These are phyloP conservation scores for Phaeotremella fagi DNA, from an alignment of 768 basidiomycete species.

Conservation along the genomic window DNA sequence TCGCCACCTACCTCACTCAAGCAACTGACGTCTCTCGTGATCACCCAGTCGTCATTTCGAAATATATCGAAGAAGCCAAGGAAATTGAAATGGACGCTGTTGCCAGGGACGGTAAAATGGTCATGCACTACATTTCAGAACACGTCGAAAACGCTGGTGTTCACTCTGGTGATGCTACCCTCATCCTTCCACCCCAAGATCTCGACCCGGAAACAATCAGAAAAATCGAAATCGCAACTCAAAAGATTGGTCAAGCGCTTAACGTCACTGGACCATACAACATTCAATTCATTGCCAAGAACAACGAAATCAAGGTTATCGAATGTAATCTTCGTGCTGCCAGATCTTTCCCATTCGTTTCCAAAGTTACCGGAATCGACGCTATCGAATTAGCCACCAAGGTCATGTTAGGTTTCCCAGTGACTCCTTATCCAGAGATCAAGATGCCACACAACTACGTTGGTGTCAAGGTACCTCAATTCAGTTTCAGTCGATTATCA, in stretches of 20 bases:
- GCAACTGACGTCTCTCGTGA: slow-evolving; percentile 94
- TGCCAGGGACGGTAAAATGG: slow-evolving; percentile 92
- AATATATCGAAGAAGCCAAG: slow-evolving; percentile 99
- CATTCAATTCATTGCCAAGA: slow-evolving; percentile 99
- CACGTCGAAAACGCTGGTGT: slow-evolving; percentile 99
- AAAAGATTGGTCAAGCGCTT: slow-evolving; percentile 93
- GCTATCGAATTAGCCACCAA: slow-evolving; percentile 99
- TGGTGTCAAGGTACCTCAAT: slow-evolving; percentile 99
- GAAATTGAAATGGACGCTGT: slow-evolving; percentile 99
- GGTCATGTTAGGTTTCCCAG: slow-evolving; percentile 88
- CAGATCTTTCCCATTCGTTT: slow-evolving; percentile 97
- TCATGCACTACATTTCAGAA: slow-evolving; percentile 99
- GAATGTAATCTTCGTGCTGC: slow-evolving; percentile 98
- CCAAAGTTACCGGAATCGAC: slow-evolving; percentile 94
- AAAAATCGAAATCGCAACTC: slow-evolving; percentile 93
- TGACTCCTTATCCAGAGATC: slow-evolving; percentile 82
- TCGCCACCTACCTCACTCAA: slow-evolving; percentile 85
- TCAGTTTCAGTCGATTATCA: slow-evolving; percentile 92
- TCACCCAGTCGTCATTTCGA: slow-evolving; percentile 95
- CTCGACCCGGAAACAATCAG: slow-evolving; percentile 93
- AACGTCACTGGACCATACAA: slow-evolving; percentile 99
- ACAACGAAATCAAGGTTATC: slow-evolving; percentile 99
- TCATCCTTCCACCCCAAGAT: slow-evolving; percentile 97
- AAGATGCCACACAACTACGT: slow-evolving; percentile 89
- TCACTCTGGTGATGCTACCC: slow-evolving; percentile 95